These are phyloP conservation scores for Clohesyomyces aquaticus DNA, from an alignment of 495 filamentous ascomycete species.

Conservation along the genomic window DNA sequence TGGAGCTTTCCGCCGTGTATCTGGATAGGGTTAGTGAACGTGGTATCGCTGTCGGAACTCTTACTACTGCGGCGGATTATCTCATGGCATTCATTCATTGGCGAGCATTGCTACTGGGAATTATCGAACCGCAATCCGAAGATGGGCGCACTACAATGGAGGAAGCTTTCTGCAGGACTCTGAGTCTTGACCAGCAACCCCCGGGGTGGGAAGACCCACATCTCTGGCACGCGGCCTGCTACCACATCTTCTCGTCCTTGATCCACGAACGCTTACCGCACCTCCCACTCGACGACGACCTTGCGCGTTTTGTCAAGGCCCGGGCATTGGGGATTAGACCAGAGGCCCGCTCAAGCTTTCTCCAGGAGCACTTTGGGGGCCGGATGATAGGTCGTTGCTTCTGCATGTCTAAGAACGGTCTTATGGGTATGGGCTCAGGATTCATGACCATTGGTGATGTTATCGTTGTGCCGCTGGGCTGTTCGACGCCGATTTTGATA, in stretches of 20 bases:
- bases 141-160: constrained; percentile 12
- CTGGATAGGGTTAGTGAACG: constrained; percentile 36
- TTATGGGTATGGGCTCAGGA: constrained; percentile 41
- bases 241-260: constrained; percentile 41
- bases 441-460: constrained; percentile 38
- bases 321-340: background rate
- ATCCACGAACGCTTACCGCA: constrained; percentile 35
- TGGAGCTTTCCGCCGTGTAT: constrained; percentile 40
- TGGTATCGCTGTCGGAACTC: constrained; percentile 38
- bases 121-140: background rate
- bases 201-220: constrained; percentile 4
- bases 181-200: constrained; percentile 39
- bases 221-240: constrained; percentile 34
- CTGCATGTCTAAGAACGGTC: constrained; percentile 17
- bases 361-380: constrained; percentile 14
- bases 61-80: constrained; percentile 32
- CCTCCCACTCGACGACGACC: constrained; percentile 34
- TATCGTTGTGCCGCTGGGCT: constrained; percentile 43
- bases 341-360: constrained; percentile 7
- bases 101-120: constrained; percentile 31
- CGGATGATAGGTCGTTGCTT: constrained; percentile 28
- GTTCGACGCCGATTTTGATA: constrained; percentile 43
- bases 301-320: constrained; percentile 22
- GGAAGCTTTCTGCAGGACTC: constrained; percentile 41
- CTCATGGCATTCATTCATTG: constrained; percentile 46